A percentile compares a stretch with the other conserved stretches of the same genome.
Evolutionary conservation across 345 rosid genomes (phyloP).

Genomic region (Erucastrum elatum): DNA sequence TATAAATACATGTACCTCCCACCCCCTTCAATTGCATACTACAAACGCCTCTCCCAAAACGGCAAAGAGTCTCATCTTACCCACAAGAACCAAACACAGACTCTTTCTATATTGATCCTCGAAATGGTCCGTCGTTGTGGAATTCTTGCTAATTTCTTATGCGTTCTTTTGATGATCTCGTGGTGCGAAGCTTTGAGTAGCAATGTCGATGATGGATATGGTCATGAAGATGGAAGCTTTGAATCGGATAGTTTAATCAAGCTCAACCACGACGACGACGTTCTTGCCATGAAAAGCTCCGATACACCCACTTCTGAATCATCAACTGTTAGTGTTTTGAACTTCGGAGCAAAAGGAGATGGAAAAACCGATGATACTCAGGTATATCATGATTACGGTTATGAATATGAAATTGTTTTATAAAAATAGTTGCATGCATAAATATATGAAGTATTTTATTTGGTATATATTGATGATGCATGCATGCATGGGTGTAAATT

Average conservation of each 20-base stretch:
- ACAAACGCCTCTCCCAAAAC: not conserved
- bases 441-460: not conserved
- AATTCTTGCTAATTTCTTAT: conserved; percentile 7
- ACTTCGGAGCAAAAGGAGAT: conserved; percentile 64
- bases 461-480: not conserved
- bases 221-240: conserved; percentile 39
- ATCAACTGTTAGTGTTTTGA: conserved; percentile 45
- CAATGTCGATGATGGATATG: conserved; percentile 40
- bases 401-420: not conserved
- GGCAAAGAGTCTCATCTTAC: conserved; percentile 6
- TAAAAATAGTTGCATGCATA: not conserved
- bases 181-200: conserved; percentile 31
- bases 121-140: conserved; percentile 20
- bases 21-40: conserved; percentile 18
- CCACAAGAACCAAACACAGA: conserved; percentile 4
- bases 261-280: conserved; percentile 33
- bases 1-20: conserved; percentile 31
- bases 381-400: conserved; percentile 35
- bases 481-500: conserved; percentile 3
- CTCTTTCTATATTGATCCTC: not conserved
- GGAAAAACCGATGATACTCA: conserved; percentile 58
- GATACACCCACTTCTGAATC: conserved; percentile 15
- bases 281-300: conserved; percentile 29
- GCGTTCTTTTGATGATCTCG: conserved; percentile 13
- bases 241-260: conserved; percentile 39